Evolutionary conservation across 1,139 yeast genomes (phyloP), one percentile per base, ranked within the genome.

Genomic region (Wickerhamomyces sp.): DNA sequence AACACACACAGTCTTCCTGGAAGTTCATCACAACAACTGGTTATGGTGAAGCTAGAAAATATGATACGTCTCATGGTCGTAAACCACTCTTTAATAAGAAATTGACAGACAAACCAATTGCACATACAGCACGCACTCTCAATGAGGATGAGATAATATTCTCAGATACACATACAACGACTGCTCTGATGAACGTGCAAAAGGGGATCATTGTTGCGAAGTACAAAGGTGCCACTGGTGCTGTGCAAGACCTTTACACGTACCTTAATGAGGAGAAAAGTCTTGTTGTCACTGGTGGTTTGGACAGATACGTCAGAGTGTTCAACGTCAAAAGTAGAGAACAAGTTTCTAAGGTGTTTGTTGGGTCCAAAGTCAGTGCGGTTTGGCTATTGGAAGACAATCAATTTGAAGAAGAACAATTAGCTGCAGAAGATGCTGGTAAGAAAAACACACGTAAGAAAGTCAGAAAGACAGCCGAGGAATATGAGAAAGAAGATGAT

Each of bases 231-330:
- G 59, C 72, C 4, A 67, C 64, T 16, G 78, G 78, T 49, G 59
- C 64, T 4, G 47, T 61, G 3, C 55, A 57, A 26, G 62, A 64
- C 18, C 43, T 64, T 13, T 55, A 38, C 26, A 39, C 51, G 10
- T 35, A 40, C 12, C 30, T 50, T 4, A 39, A 44, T 6, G 44
- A 34, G 2, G 36, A 32, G 3, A 32, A 36, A 8, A 38, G 41
- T 11, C 19, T 36, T 41, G 38, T 79, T 9, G 69, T 72, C 3
- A 69, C 87, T 18, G 96, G 95, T 28, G 95, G 96, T 0, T 68
- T 88, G 25, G 97, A 89, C 55, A 70, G 96, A 52, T 89, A 87
- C 55, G 68, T 87, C 28, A 70, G 96, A 38, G 85, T 85, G 3
- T 89, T 74, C 57, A 81, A 85, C 43, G 54, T 77, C 7, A 62